Percentiles rank a stretch among this genome's conserved stretches.
These are phyloP conservation scores for Quillaja saponaria DNA, from an alignment of 306 rosid genomes.

Conservation along the genomic window DNA sequence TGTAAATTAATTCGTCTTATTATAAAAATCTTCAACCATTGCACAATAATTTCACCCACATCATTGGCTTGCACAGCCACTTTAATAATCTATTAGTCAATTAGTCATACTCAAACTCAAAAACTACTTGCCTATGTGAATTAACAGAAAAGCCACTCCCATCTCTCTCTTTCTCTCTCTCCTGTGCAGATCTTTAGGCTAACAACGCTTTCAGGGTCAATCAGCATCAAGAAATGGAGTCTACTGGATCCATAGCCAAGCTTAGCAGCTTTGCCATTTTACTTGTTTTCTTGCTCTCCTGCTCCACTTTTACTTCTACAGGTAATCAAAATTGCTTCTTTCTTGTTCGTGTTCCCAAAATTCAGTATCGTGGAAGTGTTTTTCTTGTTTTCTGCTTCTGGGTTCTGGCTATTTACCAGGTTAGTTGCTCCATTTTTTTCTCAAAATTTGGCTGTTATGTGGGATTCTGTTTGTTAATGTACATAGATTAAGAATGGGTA, in stretches of 20 bases:
- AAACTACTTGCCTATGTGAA: no score
- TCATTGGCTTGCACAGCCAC: no score
- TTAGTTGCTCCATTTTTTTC: neutral
- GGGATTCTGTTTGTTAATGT: no score
- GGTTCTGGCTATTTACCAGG: slow-evolving; percentile 1
- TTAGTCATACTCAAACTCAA: slow-evolving; percentile 15
- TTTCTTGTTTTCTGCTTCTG: slow-evolving; percentile 23
- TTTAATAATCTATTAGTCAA: neutral
- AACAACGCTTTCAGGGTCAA: slow-evolving; percentile 22
- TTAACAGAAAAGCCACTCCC: slow-evolving; percentile 17
- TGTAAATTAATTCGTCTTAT: no score
- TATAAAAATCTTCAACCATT: no score
- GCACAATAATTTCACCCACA: no score
- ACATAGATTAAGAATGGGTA: no score
- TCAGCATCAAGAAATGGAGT: slow-evolving; percentile 55
- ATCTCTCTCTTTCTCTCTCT: slow-evolving; percentile 24
- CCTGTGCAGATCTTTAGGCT: slow-evolving; percentile 47
- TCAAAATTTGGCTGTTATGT: neutral
- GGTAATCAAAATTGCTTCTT: slow-evolving; percentile 40
- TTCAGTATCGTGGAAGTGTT: slow-evolving; percentile 11
- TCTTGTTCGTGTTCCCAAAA: neutral
- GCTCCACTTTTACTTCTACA: slow-evolving; percentile 68
- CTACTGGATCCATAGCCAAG: slow-evolving; percentile 53
- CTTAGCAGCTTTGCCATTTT: slow-evolving; percentile 42
- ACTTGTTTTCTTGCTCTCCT: slow-evolving; percentile 49